phyloP scores from a whole-genome alignment of 306 rosid species.

The Lupinus albus region DNA sequence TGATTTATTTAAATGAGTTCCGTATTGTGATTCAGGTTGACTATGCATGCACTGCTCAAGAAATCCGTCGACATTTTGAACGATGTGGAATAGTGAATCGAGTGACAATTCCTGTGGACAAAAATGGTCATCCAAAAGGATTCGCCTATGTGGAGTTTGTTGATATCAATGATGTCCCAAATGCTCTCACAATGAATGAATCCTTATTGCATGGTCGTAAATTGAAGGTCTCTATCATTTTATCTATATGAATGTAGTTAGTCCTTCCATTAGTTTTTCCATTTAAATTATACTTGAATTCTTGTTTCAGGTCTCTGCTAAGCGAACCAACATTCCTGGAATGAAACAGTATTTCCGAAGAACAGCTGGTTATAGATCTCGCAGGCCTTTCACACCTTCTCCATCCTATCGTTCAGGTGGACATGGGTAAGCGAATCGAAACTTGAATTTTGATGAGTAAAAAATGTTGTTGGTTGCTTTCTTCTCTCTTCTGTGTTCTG shows the following conservation, averaged over 20 bases:
- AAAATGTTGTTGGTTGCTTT: background rate
- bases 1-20: slow-evolving; percentile 38
- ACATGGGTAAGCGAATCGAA: slow-evolving; percentile 66
- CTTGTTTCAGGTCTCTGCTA: slow-evolving; percentile 84
- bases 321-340: slow-evolving; percentile 93
- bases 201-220: slow-evolving; percentile 96
- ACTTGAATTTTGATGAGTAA: background rate
- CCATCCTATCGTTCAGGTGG: slow-evolving; percentile 77
- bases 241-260: slow-evolving; percentile 25
- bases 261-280: background rate
- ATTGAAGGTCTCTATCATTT: slow-evolving; percentile 65
- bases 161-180: slow-evolving; percentile 87
- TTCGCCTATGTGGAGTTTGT: slow-evolving; percentile 98
- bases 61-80: slow-evolving; percentile 96
- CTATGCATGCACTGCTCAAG: slow-evolving; percentile 95
- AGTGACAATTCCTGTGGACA: slow-evolving; percentile 94
- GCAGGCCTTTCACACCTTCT: slow-evolving; percentile 84
- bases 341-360: slow-evolving; percentile 85
- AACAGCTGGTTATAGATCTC: slow-evolving; percentile 63
- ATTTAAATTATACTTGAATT: slow-evolving; percentile 36
- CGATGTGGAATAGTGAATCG: slow-evolving; percentile 98
- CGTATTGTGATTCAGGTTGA: slow-evolving; percentile 71
- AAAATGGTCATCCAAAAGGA: slow-evolving; percentile 97
- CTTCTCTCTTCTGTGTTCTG: background rate
- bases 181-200: slow-evolving; percentile 85